phyloP scores from a whole-genome alignment of 805 yeast species.

The Wickerhamiella brachini region DNA sequence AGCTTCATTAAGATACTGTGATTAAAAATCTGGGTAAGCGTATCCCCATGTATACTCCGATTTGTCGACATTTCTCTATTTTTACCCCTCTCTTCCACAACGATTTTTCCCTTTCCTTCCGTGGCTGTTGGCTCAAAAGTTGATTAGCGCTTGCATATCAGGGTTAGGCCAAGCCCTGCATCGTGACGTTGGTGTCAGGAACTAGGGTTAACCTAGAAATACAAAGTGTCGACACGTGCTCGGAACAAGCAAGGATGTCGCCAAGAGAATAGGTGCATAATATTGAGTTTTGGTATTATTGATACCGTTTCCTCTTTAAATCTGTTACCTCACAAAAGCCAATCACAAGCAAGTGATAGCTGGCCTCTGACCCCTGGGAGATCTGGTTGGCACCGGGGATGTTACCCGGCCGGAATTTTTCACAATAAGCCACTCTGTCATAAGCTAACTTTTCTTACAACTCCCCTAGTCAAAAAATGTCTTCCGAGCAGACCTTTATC shows the following conservation, averaged over 20 bases:
- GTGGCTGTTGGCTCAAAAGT: background rate
- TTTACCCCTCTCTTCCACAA: background rate
- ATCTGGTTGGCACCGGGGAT: background rate
- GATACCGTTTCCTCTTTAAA: too few species aligned
- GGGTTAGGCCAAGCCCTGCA: background rate
- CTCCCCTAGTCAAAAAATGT: conserved; percentile 10
- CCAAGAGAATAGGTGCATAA: background rate
- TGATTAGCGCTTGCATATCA: background rate
- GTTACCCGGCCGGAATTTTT: background rate
- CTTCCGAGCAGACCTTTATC: conserved; percentile 21
- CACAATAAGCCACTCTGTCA: background rate
- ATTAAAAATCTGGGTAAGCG: too few species aligned
- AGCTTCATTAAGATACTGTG: too few species aligned
- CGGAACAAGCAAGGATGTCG: background rate
- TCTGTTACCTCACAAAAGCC: too few species aligned
- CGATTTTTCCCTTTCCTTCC: background rate
- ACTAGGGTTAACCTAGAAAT: background rate
- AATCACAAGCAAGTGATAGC: too few species aligned
- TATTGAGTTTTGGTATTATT: too few species aligned
- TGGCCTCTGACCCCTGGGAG: too few species aligned
- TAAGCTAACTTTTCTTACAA: background rate
- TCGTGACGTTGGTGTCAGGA: background rate
- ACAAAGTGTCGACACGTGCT: background rate
- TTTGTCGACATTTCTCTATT: too few species aligned
- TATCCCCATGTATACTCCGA: too few species aligned